Base-by-base conservation (phyloP, 164 flowering plant species). In the Annona squamosa region DNA sequence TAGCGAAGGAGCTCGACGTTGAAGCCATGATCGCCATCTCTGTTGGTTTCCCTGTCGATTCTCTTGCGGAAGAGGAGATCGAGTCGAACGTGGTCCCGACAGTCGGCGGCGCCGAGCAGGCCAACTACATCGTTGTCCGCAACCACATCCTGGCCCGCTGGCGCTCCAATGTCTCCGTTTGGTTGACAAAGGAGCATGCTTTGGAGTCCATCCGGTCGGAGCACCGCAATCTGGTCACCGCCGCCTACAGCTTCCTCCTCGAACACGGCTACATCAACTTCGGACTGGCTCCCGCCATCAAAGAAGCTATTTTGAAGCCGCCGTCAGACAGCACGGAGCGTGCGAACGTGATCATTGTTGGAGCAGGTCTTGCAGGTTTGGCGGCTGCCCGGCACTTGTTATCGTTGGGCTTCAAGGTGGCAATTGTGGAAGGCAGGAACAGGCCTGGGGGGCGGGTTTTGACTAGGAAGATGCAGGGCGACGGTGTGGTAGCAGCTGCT, bases 61-160 rank as follows among this genome's bases (percentile, higher is more conserved):
- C 91, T n/a, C 83, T 95, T 1, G 87, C 96, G 1, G 98, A 93
- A 75, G 99, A 95, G 72, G 99, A 95, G 81, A 91, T 95, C 74
- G 96, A 90, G 74, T 87, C 89, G 16, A 84, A 85, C 63, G 97
- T 89, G 2, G 91, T 95, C 17, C 64, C 86, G 0, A 72, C 64
- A 10, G 77, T 90, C 10, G 99, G 98, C 3, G 94, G 97, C 17
- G 68, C 67, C 10, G 93, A 95, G 65, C 98, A 95, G 72, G 82
- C 89, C 4, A 88, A 89, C 74, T 95, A 95, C 77, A 89, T 93
- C 17, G 86, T 88, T 5, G 95, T 91, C 3, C 70, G 99, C 63
- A 95, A 95, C 75, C 99, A 93, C 84, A 89, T 95, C 67, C 85
- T 95, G 0, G 81, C 98, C 0, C 80, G 82, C 4, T 95, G 99